Evolutionary conservation across 805 yeast species (phyloP).

Genomic region (Candida argentea): DNA sequence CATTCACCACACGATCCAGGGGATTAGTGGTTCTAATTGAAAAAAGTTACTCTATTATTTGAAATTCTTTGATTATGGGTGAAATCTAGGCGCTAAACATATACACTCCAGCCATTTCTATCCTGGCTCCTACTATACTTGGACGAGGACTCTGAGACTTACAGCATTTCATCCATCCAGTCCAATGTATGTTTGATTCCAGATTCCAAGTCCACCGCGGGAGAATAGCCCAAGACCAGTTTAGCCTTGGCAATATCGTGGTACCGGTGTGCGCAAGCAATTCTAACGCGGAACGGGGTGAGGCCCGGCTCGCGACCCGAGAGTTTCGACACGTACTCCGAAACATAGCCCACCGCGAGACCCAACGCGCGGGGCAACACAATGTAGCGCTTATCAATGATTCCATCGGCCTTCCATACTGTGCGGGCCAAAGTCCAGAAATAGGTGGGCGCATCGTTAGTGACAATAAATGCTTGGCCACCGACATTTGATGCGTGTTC

Average conservation of each 20-base stretch:
- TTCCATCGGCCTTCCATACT: constrained; percentile 96
- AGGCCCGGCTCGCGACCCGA: constrained; percentile 84
- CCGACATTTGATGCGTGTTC: constrained; percentile 39
- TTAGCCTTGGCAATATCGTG: constrained; percentile 89
- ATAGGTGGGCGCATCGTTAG: constrained; percentile 90
- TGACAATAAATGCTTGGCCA: constrained; percentile 83
- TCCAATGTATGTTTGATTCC: constrained; percentile 74
- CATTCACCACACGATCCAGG: too few relatives aligned
- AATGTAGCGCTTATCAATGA: constrained; percentile 57
- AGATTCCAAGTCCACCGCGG: constrained; percentile 65
- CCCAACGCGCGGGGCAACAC: constrained; percentile 71
- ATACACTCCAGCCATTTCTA: neutral
- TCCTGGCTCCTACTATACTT: too few relatives aligned
- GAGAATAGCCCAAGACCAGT: constrained; percentile 62
- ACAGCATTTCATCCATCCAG: constrained; percentile 69
- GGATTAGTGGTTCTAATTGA: too few relatives aligned
- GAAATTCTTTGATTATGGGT: neutral
- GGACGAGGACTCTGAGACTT: too few relatives aligned
- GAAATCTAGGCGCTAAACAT: neutral
- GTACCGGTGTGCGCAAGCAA: constrained; percentile 88
- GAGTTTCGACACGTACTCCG: constrained; percentile 63
- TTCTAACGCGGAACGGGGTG: constrained; percentile 88
- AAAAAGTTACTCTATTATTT: too few relatives aligned
- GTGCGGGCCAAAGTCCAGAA: constrained; percentile 96
- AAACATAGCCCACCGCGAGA: constrained; percentile 66